phyloP scores from a whole-genome alignment of 345 rosid genomes.

The Bruguiera parviflora region DNA sequence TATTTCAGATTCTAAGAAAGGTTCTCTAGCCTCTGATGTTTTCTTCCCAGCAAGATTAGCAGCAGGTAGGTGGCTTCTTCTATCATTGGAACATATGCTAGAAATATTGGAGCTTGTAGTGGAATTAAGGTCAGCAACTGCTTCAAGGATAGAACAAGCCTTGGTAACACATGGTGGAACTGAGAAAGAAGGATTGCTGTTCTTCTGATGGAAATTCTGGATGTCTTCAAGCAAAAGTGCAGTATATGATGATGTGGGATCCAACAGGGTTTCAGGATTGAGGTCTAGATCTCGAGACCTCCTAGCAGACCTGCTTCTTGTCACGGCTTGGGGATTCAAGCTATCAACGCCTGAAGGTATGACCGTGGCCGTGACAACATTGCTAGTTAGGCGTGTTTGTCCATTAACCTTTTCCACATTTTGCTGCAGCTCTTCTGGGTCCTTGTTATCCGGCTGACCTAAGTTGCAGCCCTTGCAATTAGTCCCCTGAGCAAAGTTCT shows the following conservation, averaged over 20 bases:
- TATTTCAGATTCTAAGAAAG: conserved; percentile 64
- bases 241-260: conserved; percentile 59
- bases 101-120: conserved; percentile 49
- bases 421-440: conserved; percentile 33
- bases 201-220: conserved; percentile 85
- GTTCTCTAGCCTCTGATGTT: conserved; percentile 39
- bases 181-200: conserved; percentile 28
- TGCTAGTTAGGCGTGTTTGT: conserved; percentile 17
- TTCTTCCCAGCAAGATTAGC: conserved; percentile 30
- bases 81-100: conserved; percentile 30
- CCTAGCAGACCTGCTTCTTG: conserved; percentile 74
- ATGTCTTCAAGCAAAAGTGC: conserved; percentile 77
- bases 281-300: conserved; percentile 64
- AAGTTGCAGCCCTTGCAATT: conserved; percentile 27
- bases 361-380: neutral
- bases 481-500: conserved; percentile 26
- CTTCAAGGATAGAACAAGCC: conserved; percentile 74
- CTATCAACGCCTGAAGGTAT: conserved; percentile 23
- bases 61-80: conserved; percentile 14
- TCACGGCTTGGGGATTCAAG: conserved; percentile 46
- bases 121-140: conserved; percentile 82
- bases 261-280: conserved; percentile 51
- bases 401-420: conserved; percentile 34
- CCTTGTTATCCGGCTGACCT: conserved; percentile 9
- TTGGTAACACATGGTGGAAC: conserved; percentile 71